phyloP scores from a whole-genome alignment of 2,329 filamentous ascomycete genomes.

The Arthrobotrys entomopaga region DNA sequence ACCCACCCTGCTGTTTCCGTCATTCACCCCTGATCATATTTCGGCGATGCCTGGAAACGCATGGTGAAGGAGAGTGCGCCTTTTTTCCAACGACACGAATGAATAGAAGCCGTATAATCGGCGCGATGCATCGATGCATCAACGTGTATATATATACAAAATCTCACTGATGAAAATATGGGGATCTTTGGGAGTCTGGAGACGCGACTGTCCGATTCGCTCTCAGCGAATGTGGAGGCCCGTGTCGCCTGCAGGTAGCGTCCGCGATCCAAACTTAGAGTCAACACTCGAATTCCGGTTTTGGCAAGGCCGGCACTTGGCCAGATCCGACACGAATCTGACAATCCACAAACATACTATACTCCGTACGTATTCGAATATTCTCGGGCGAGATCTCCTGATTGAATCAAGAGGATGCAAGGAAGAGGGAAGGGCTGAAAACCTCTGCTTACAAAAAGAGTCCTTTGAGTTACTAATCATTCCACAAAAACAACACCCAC shows the following conservation, averaged over 20 bases:
- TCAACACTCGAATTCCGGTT: constrained; percentile 1
- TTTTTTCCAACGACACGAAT: background rate
- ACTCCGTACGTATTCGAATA: too few relatives aligned
- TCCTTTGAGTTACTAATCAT: background rate
- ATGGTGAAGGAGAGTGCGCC: constrained; percentile 16
- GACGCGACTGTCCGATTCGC: background rate
- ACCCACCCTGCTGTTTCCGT: constrained; percentile 32
- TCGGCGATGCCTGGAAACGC: constrained; percentile 11
- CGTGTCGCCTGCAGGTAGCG: background rate
- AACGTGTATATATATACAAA: constrained; percentile 4
- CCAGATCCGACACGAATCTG: background rate
- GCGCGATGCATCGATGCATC: too few relatives aligned
- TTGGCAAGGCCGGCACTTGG: background rate
- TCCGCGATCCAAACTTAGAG: constrained; percentile 17
- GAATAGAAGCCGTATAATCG: background rate
- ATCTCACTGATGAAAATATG: background rate
- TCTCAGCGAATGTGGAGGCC: background rate
- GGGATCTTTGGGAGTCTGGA: background rate
- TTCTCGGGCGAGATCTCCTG: too few relatives aligned
- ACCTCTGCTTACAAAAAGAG: background rate
- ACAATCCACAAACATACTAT: background rate
- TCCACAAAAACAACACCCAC: constrained; percentile 6
- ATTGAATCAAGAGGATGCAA: too few relatives aligned
- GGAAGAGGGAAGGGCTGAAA: too few relatives aligned
- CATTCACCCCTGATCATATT: constrained; percentile 8